These are phyloP conservation scores for Sporothrix brunneoviolacea DNA, from an alignment of 2,329 filamentous ascomycete species.

Conservation along the genomic window DNA sequence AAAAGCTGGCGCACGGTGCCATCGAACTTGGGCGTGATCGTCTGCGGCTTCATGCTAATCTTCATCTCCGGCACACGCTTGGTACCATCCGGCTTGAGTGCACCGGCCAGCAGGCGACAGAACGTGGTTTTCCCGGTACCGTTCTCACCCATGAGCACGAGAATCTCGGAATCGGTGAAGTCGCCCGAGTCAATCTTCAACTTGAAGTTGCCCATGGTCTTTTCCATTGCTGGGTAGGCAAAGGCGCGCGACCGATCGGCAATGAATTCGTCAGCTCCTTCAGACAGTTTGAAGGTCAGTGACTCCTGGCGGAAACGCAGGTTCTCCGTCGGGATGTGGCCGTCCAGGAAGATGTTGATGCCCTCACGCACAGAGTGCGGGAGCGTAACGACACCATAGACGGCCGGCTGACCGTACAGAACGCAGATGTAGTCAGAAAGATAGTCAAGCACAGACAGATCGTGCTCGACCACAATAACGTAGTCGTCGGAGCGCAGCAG, in stretches of 20 bases:
- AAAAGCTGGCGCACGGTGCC: slow-evolving; percentile 96
- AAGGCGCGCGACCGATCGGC: slow-evolving; percentile 80
- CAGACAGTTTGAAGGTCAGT: slow-evolving; percentile 87
- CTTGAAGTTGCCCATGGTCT: slow-evolving; percentile 80
- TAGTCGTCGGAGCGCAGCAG: slow-evolving; percentile 86
- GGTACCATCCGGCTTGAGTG: slow-evolving; percentile 79
- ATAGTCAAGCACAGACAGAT: slow-evolving; percentile 96
- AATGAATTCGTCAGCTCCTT: slow-evolving; percentile 82
- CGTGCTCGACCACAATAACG: slow-evolving; percentile 98
- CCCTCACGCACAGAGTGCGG: slow-evolving; percentile 95
- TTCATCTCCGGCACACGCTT: slow-evolving; percentile 83
- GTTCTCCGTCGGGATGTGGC: slow-evolving; percentile 94
- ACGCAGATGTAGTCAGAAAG: slow-evolving; percentile 98
- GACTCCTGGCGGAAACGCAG: slow-evolving; percentile 96
- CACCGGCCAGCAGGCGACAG: slow-evolving; percentile 91
- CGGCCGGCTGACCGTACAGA: slow-evolving; percentile 88
- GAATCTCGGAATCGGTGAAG: slow-evolving; percentile 97
- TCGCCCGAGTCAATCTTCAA: slow-evolving; percentile 65
- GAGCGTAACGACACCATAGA: slow-evolving; percentile 96
- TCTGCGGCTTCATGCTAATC: slow-evolving; percentile 83
- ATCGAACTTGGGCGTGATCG: slow-evolving; percentile 96
- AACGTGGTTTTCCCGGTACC: slow-evolving; percentile 97
- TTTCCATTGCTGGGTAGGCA: slow-evolving; percentile 83
- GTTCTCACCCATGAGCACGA: slow-evolving; percentile 99
- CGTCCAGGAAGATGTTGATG: slow-evolving; percentile 98